A percentile compares a stretch with the other conserved stretches of the same genome.
Conservation (phyloP, 2,329 filamentous ascomycete species). For the Ophiosphaerella narmari region DNA sequence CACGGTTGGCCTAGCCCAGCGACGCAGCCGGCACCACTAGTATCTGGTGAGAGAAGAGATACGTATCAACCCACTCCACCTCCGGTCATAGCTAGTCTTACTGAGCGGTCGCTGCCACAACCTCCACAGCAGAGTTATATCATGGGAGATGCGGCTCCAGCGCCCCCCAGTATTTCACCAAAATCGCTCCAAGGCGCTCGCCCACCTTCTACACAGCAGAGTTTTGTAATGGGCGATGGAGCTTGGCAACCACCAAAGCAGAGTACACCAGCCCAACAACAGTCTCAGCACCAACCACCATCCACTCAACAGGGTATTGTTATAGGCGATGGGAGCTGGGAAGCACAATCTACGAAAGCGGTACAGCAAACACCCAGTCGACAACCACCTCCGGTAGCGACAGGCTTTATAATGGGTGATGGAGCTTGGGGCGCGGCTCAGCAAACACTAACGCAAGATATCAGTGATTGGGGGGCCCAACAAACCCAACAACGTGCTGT, state of each 20-base stretch:
- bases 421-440: conserved; percentile 12
- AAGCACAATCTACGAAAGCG: conserved; percentile 5
- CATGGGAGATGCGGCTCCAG: conserved; percentile 23
- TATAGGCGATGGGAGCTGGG: conserved; percentile 20
- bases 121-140: conserved; percentile 26
- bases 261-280: conserved; percentile 19
- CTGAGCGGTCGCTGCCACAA: conserved; percentile 16
- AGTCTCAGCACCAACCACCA: conserved; percentile 20
- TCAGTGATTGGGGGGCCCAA: conserved; percentile 5
- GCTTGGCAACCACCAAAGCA: conserved; percentile 21
- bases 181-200: conserved; percentile 18
- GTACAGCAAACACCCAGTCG: conserved; percentile 17
- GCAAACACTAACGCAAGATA: conserved; percentile 17
- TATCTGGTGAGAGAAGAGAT: conserved; percentile 18
- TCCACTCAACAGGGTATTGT: conserved; percentile 18
- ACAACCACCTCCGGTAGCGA: conserved; percentile 11
- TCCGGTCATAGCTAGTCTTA: conserved; percentile 21
- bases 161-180: conserved; percentile 22
- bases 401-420: conserved; percentile 16
- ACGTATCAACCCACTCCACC: conserved; percentile 41
- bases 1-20: conserved; percentile 41
- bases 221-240: conserved; percentile 30
- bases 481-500: conserved; percentile 15
- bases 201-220: conserved; percentile 18
- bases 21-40: conserved; percentile 19